Base-by-base conservation (phyloP, 306 rosid genomes). In the Ormosia emarginata region DNA sequence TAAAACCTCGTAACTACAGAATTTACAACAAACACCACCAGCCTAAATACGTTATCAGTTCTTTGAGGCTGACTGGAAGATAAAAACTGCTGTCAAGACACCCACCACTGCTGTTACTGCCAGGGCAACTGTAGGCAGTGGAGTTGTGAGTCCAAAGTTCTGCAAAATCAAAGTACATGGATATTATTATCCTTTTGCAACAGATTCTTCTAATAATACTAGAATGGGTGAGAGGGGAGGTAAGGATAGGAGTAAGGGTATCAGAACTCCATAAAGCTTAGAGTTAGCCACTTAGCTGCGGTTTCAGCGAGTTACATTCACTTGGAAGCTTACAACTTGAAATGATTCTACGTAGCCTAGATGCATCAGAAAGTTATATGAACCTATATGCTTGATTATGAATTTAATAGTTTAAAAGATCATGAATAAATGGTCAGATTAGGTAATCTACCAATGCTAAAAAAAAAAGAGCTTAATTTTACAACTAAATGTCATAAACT, bases 21-120 rank as follows among this genome's bases (percentile, higher is more conserved):
- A 86, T 75, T 62, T 87, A 79, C 90, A 84, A 53, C 52, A 77
- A 69, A 33, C 33, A 17, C 12, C 4, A 9, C 2, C 74, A 72
- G 77, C 78, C 81, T 37, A 37, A 65, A 77, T 44, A 62, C n/a
- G 24, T 39, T 53, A 78, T 85, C 88, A 95, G 73, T 80, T 87
- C 81, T 92, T 82, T 52, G 99, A 89, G 74, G 98, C 98, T 59
- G 99, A 95, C 81, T 95, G 99, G 87, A 92, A 95, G 86, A 93
- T 95, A 71, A 95, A 93, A 76, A 93, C 81, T 43, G 97, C 97
- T 0, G 95, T 93, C 85, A 95, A 87, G 81, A 93, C 84, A 44
- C 99, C 98, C 55, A 90, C 98, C 88, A 93, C 79, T 81, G 87
- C 90, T 2, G 99, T 93, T 67, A 95, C 93, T 44, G 82, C 99